Evolutionary conservation across 2,329 filamentous ascomycete species (phyloP).

Genomic region (Aspergillus ochraceus): DNA sequence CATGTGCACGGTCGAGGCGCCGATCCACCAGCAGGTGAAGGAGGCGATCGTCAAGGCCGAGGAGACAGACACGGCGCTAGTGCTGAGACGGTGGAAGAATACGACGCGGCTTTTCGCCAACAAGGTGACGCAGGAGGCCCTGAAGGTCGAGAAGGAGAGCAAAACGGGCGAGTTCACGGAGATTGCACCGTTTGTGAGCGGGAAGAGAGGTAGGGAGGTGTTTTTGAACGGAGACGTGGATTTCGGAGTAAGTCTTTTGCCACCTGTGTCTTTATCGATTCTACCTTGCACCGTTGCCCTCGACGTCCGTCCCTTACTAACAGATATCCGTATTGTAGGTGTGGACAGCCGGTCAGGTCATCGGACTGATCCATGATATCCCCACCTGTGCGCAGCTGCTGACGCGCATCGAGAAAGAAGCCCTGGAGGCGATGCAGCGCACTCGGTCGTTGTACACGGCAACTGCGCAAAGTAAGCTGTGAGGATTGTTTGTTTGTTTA

Average conservation of each 20-base stretch:
- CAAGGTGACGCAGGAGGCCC: slow-evolving; percentile 77
- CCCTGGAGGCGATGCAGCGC: slow-evolving; percentile 64
- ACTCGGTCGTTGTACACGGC: slow-evolving; percentile 56
- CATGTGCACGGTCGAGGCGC: slow-evolving; percentile 92
- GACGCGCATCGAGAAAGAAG: slow-evolving; percentile 74
- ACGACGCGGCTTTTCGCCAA: slow-evolving; percentile 87
- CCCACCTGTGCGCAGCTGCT: slow-evolving; percentile 71
- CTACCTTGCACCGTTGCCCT: not conserved
- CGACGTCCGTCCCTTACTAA: slow-evolving; percentile 10
- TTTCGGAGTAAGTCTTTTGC: slow-evolving; percentile 67
- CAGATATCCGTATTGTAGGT: slow-evolving; percentile 55
- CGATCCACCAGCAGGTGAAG: slow-evolving; percentile 93
- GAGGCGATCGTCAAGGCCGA: slow-evolving; percentile 82
- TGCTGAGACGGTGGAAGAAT: slow-evolving; percentile 89
- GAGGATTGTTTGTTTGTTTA: slow-evolving; percentile 4
- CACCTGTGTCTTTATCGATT: not conserved
- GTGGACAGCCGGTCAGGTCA: slow-evolving; percentile 96
- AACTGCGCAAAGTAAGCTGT: slow-evolving; percentile 58
- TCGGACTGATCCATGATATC: slow-evolving; percentile 82
- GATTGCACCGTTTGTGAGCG: slow-evolving; percentile 82
- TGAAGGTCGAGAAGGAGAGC: slow-evolving; percentile 81
- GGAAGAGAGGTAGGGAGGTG: slow-evolving; percentile 85
- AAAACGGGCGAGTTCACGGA: slow-evolving; percentile 84
- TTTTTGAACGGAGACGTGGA: slow-evolving; percentile 91
- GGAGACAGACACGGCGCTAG: slow-evolving; percentile 87